These are phyloP conservation scores for Calocera viscosa DNA, from an alignment of 768 basidiomycete species.

Conservation along the genomic window DNA sequence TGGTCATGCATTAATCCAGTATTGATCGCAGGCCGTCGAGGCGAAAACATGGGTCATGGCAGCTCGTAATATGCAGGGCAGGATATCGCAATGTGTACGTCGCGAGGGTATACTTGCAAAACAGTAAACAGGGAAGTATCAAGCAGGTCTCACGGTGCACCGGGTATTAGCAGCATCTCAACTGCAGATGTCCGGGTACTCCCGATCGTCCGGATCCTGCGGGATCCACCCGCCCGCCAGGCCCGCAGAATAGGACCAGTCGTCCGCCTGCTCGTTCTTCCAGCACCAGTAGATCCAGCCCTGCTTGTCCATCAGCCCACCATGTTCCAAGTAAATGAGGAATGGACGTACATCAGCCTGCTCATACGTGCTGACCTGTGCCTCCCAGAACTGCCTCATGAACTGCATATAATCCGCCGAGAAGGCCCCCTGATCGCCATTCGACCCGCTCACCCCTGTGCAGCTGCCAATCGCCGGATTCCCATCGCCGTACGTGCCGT, in stretches of 20 bases:
- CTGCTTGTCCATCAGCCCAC: not conserved
- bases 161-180: too few species aligned
- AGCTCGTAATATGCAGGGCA: too few species aligned
- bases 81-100: not conserved
- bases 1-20: too few species aligned
- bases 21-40: too few species aligned
- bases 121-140: too few species aligned
- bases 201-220: constrained; percentile 48
- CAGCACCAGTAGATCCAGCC: constrained; percentile 6
- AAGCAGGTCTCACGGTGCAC: too few species aligned
- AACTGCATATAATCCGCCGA: constrained; percentile 43
- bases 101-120: not conserved
- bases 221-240: constrained; percentile 70
- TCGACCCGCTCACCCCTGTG: constrained; percentile 51
- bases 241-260: constrained; percentile 67
- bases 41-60: too few species aligned
- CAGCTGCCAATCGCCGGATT: constrained; percentile 64
- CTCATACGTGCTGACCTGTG: constrained; percentile 64
- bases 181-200: constrained; percentile 52
- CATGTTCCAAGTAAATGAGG: not conserved
- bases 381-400: constrained; percentile 56
- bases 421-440: constrained; percentile 32
- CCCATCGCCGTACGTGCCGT: constrained; percentile 48
- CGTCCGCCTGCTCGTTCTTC: constrained; percentile 45
- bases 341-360: constrained; percentile 30